Conservation (phyloP, 192 early-diverging fungal species). For the Gigaspora rosea region DNA sequence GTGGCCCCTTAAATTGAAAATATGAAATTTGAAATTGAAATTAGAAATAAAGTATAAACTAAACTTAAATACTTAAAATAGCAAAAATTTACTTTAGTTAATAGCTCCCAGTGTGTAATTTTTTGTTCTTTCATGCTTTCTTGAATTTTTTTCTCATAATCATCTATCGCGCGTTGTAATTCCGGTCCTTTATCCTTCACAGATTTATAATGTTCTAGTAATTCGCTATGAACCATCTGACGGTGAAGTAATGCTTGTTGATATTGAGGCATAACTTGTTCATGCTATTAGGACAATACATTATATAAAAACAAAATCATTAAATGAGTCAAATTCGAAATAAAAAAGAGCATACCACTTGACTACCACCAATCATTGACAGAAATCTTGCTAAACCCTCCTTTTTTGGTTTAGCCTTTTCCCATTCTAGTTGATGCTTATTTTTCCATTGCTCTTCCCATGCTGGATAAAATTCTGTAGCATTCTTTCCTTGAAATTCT, state of each 20-base stretch:
- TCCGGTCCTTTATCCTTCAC: conserved; percentile 73
- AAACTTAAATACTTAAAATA: neutral
- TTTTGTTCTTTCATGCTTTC: conserved; percentile 89
- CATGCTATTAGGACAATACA: conserved; percentile 34
- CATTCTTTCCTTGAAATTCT: conserved; percentile 67
- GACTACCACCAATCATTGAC: conserved; percentile 45
- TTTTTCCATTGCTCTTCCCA: conserved; percentile 71
- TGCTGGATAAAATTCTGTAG: conserved; percentile 67
- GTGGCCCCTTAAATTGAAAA: neutral
- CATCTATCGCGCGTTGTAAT: conserved; percentile 62
- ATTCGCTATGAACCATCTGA: conserved; percentile 52
- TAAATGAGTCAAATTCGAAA: neutral
- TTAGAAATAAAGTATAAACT: neutral
- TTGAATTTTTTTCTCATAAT: conserved; percentile 59
- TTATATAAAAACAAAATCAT: neutral
- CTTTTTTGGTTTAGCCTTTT: conserved; percentile 57
- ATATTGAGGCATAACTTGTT: conserved; percentile 65
- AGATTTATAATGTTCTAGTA: conserved; percentile 64
- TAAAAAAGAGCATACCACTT: conserved; percentile 12
- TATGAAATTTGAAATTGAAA: neutral
- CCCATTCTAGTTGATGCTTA: conserved; percentile 65
- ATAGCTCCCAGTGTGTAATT: conserved; percentile 82
- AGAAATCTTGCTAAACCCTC: conserved; percentile 60
- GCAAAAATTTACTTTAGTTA: conserved; percentile 49
- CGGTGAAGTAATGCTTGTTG: conserved; percentile 64